Evolutionary conservation across 805 yeast species (phyloP), one percentile per base, ranked within the genome.

Genomic region (Yamadazyma akitaensis): DNA sequence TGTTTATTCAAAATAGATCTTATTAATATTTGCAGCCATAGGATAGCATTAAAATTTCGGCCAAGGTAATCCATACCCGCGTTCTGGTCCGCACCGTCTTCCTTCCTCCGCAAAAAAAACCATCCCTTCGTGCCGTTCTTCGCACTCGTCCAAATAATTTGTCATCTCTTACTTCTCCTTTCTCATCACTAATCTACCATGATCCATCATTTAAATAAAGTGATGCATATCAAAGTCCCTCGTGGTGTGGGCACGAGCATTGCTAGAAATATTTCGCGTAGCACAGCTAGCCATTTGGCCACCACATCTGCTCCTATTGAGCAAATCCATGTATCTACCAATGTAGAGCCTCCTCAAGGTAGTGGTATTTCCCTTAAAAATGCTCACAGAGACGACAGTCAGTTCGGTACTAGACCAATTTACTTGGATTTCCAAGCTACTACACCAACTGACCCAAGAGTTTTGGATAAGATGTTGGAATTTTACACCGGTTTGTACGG

Each of bases 371-470:
- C 74, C 2, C 61, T 80, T 49, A 69, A 68, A 51, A 70, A 61
- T 41, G 75, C 79, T 34, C 55, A 65, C 32, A 64, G 81, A 50
- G 80, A 76, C 56, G 72, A 69, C 25, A 63, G 72, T 25, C 50
- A 67, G 38, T 68, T 71, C 57, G 95, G 94, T 43, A 74, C 85
- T 9, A 79, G 97, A 57, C 99, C 99, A 9, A 94, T 94, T 52
- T 94, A 94, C 67, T 71, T 94, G 60, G 99, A 94, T 60, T 91
- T 91, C 79, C 99, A 94, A 70, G 98, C 99, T 26, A 94, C 99
- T 0, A 92, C 99, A 0, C 99, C 98, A 24, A 87, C 94, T 1
- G 99, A 94, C 63, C 99, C 99, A 28, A 77, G 99, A 46, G 99
- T 94, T 9, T 69, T 94, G 55, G 96, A 88, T 62, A 84, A 82